phyloP scores from a whole-genome alignment of 768 basidiomycete genomes.

The Boletus insuetus region DNA sequence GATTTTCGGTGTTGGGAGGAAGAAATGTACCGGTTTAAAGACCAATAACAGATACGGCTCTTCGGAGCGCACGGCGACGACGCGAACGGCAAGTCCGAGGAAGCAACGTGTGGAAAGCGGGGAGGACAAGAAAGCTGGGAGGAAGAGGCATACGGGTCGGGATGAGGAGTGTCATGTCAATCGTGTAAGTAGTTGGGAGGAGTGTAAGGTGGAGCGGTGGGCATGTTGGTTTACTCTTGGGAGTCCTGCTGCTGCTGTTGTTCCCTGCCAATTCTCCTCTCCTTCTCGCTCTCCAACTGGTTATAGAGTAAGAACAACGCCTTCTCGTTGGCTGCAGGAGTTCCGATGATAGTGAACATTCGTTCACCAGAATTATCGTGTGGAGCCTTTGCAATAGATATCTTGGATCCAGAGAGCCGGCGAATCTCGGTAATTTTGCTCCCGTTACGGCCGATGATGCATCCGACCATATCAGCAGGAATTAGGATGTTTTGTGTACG shows the following conservation, averaged over 20 bases:
- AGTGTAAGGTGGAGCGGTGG: background rate
- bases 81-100: constrained; percentile 6
- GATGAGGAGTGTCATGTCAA: constrained; percentile 14
- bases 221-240: constrained; percentile 36
- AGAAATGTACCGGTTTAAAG: constrained; percentile 23
- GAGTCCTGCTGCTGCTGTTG: constrained; percentile 70
- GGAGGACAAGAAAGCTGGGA: constrained; percentile 29
- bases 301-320: constrained; percentile 97
- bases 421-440: constrained; percentile 99
- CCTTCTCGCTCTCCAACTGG: constrained; percentile 95
- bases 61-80: constrained; percentile 12
- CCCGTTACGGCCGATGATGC: constrained; percentile 93
- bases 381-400: constrained; percentile 98
- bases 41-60: constrained; percentile 23
- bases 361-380: constrained; percentile 99
- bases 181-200: constrained; percentile 9
- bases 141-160: constrained; percentile 25
- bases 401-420: constrained; percentile 94
- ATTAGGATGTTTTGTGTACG: constrained; percentile 99
- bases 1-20: constrained; percentile 19
- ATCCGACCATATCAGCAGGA: constrained; percentile 98
- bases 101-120: constrained; percentile 13
- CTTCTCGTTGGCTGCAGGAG: constrained; percentile 95
- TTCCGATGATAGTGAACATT: constrained; percentile 99
- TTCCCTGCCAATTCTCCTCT: constrained; percentile 85